phyloP scores from a whole-genome alignment of 2,329 filamentous ascomycete genomes.

The Paracoccidioides lutzii region DNA sequence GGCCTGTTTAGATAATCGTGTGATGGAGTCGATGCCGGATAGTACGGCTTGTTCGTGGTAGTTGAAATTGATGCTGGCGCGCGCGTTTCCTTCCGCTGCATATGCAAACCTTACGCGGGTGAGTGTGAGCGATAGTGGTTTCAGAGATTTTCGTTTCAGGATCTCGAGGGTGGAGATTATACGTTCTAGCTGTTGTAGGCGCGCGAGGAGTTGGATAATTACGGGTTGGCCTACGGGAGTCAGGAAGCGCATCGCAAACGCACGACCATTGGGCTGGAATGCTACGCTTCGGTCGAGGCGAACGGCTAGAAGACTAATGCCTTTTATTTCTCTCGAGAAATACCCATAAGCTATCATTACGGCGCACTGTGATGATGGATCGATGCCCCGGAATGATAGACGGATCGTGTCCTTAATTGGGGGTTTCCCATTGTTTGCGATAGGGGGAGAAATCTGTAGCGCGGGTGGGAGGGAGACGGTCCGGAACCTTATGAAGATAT shows the following conservation, averaged over 20 bases:
- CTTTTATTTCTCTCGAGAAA: slow-evolving; percentile 17
- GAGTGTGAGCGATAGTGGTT: slow-evolving; percentile 22
- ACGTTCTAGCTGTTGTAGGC: slow-evolving; percentile 27
- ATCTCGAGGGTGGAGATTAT: slow-evolving; percentile 24
- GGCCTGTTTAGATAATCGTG: background rate
- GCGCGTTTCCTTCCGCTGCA: slow-evolving; percentile 17
- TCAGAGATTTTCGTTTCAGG: slow-evolving; percentile 23
- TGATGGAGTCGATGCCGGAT: slow-evolving; percentile 11
- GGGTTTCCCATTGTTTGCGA: slow-evolving; percentile 15
- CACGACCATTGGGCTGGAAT: slow-evolving; percentile 21
- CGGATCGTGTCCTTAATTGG: slow-evolving; percentile 25
- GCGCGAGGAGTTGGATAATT: slow-evolving; percentile 24
- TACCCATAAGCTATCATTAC: slow-evolving; percentile 27
- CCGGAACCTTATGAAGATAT: slow-evolving; percentile 24
- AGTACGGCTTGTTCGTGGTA: slow-evolving; percentile 13
- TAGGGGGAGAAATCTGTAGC: slow-evolving; percentile 20
- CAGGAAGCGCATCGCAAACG: slow-evolving; percentile 28
- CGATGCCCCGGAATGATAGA: slow-evolving; percentile 27
- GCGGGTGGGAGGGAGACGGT: slow-evolving; percentile 18
- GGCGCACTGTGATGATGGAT: slow-evolving; percentile 20
- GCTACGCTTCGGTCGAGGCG: slow-evolving; percentile 21
- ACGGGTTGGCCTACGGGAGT: slow-evolving; percentile 24
- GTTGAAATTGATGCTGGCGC: slow-evolving; percentile 22
- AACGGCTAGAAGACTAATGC: slow-evolving; percentile 16
- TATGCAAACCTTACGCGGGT: slow-evolving; percentile 26